These are phyloP conservation scores for Zygotorulaspora mrakii DNA, from an alignment of 1,139 yeast species.

Conservation along the genomic window DNA sequence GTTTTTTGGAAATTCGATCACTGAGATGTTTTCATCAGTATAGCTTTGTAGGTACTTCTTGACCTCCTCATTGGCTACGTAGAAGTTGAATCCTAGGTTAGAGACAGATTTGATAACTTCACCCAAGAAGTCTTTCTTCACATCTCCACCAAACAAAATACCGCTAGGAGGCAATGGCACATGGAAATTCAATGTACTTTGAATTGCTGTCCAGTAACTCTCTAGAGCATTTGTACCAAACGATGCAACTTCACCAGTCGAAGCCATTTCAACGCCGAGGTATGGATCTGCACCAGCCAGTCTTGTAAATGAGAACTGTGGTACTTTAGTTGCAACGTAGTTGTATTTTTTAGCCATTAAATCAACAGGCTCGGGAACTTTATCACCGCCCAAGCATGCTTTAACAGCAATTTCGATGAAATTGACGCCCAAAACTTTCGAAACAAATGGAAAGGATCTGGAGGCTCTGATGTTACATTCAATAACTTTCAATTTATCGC, in stretches of 20 bases:
- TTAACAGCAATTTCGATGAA: constrained; percentile 91
- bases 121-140: constrained; percentile 65
- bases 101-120: constrained; percentile 66
- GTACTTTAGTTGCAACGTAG: constrained; percentile 94
- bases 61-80: constrained; percentile 70
- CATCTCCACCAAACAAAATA: constrained; percentile 89
- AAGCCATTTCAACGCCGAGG: constrained; percentile 98
- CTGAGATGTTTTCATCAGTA: constrained; percentile 47
- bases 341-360: constrained; percentile 56
- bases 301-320: constrained; percentile 96
- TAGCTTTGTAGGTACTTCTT: constrained; percentile 58
- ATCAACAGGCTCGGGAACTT: constrained; percentile 51
- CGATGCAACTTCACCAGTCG: constrained; percentile 98
- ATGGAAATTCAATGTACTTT: constrained; percentile 93
- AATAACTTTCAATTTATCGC: constrained; percentile 74
- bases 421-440: constrained; percentile 90
- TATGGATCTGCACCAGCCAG: constrained; percentile 98
- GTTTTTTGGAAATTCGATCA: constrained; percentile 85
- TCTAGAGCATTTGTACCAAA: constrained; percentile 82
- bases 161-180: constrained; percentile 90
- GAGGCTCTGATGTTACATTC: constrained; percentile 99
- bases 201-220: constrained; percentile 97
- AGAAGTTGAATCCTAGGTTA: constrained; percentile 66
- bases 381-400: constrained; percentile 69
- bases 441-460: constrained; percentile 97